Evolutionary conservation across 495 filamentous ascomycete genomes (phyloP), one percentile per base, ranked within the genome.

Genomic region (Cudoniella acicularis): DNA sequence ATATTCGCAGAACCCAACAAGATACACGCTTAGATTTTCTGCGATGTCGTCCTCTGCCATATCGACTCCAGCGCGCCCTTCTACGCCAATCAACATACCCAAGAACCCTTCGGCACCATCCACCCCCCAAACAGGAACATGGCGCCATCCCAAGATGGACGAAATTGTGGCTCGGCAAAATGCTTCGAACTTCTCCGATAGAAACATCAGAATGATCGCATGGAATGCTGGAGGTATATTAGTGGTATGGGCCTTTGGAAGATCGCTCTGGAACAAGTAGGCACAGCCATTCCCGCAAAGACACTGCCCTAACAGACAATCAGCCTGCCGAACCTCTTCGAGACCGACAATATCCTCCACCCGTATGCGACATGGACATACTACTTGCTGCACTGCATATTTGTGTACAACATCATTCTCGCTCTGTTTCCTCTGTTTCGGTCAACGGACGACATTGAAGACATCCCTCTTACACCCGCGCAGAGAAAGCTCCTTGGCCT

Each of bases 381-480:
- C 54, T 54, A 71, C 65, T 18, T 72, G 4, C 42, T 87, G 20
- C 87, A 85, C 54, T 62, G 83, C 13, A 65, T 91, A 43, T 79
- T 89, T 27, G 22, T 84, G 42, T 72, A 77, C 70, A 94, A 92
- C 70, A 83, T 93, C 56, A 57, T 77, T 59, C 59, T 82, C 13
- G 85, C 89, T 16, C 64, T 87, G 36, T 77, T 80, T 21, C 94
- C 91, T 11, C 79, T 96, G 20, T 69, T 90, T 67, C 81, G 84
- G 50, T 72, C 74, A 6, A 81, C 78, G 56, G 92, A 96, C 70
- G 83, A 93, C 60, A 79, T 96, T 58, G 77, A 84, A 63, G 93
- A 98, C 70, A 95, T 98, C 49, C 85, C 94, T 60, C 80, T 98
- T 52, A 97, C 92, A 3, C 91, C 94, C 21, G 85, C 86, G 11